Evolutionary conservation across 2,329 filamentous ascomycete genomes (phyloP), one percentile per base, ranked within the genome.

Genomic region (Geosmithia putterillii): DNA sequence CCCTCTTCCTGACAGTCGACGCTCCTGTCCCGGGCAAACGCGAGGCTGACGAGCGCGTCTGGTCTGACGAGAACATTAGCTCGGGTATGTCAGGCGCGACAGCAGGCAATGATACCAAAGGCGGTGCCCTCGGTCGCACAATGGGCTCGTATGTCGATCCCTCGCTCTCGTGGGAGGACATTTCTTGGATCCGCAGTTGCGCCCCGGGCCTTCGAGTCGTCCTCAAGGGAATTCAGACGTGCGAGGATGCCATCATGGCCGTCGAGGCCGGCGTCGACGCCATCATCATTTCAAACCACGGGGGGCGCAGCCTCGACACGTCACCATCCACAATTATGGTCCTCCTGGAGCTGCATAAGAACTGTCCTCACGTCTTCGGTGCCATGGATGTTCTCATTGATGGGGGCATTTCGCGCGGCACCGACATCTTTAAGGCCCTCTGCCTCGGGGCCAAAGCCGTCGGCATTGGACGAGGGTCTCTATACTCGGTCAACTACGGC

Each of bases 231-330:
- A 74, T 87, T n/a, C 80, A 86, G 61, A 75, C 72, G 14, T 72
- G 75, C 0, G 64, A 67, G 36, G 83, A 87, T 57, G 81, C 81
- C 14, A 63, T 68, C 42, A 68, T 65, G 50, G 77, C 76, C 3
- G 68, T 79, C 35, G 68, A 80, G 40, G 54, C 69, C 14, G 80
- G 78, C 0, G 72, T 75, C 3, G 75, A 86, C 49, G 82, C 76
- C 0, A 82, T 87, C 40, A 70, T 86, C 1, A 65, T 86, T 2
- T 76, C 71, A 10, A 87, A 87, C 50, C 83, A 87, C 55, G 83
- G 81, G 2, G 83, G 82, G 0, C 59, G 81, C 34, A 69, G 61
- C 43, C 53, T 70, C 1, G 71, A 76, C 45, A 74, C 45, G 8
- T 41, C 42, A 12, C 43, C 43, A 19, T 39, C 42, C 9, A 41